Conservation (phyloP, 371 early-diverging fungal species). For the Actinomortierella ambigua region DNA sequence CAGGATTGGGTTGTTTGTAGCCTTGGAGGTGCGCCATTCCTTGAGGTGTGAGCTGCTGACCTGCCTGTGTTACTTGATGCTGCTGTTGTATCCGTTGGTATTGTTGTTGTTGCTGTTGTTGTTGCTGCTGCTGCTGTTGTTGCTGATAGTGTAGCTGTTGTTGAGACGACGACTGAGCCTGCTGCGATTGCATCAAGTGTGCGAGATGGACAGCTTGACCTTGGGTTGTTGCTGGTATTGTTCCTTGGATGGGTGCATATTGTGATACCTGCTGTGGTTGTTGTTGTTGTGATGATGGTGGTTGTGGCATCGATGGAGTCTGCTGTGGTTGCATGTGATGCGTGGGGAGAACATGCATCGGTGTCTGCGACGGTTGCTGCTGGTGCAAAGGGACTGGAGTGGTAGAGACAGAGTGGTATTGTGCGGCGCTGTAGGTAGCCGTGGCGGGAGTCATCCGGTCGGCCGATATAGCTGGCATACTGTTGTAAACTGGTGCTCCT, state of each 20-base stretch:
- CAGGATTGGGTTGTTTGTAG: neutral
- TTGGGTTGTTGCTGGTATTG: constrained; percentile 15
- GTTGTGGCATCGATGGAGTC: constrained; percentile 1
- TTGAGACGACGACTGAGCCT: constrained; percentile 11
- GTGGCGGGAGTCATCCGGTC: constrained; percentile 1
- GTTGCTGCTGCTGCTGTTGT: constrained; percentile 22
- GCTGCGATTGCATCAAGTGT: constrained; percentile 5
- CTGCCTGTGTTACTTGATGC: neutral
- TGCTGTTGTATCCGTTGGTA: constrained; percentile 17
- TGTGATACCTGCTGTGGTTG: constrained; percentile 12
- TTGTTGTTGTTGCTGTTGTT: constrained; percentile 23
- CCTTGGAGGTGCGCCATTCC: neutral
- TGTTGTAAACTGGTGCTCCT: constrained; percentile 10
- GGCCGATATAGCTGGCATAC: constrained; percentile 3
- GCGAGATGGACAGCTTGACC: neutral
- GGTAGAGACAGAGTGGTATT: constrained; percentile 12
- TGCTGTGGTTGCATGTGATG: constrained; percentile 6
- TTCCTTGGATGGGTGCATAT: constrained; percentile 10
- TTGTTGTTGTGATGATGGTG: constrained; percentile 7
- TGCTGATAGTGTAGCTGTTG: constrained; percentile 17
- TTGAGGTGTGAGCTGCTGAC: constrained; percentile 4
- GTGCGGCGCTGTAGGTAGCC: constrained; percentile 9
- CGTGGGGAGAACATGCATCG: too few relatives aligned
- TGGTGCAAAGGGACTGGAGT: constrained; percentile 17
- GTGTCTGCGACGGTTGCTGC: constrained; percentile 5